These are phyloP conservation scores for Eucalyptus tenuipes DNA, from an alignment of 345 rosid genomes.

Conservation along the genomic window DNA sequence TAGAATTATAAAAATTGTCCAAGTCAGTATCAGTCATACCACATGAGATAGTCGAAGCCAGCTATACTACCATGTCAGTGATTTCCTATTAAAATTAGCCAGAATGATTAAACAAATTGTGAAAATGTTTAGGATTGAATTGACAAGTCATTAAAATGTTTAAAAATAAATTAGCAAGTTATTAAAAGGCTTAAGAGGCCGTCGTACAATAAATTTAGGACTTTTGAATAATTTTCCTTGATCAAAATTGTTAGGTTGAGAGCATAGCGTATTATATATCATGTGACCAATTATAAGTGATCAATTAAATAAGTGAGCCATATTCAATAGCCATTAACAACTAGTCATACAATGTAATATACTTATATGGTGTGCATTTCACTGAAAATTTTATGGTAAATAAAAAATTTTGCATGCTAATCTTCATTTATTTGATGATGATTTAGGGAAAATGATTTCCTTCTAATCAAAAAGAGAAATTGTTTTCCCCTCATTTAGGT, in stretches of 20 bases:
- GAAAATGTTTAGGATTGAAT: background rate
- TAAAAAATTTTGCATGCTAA: background rate
- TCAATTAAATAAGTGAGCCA: background rate
- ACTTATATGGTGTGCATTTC: background rate
- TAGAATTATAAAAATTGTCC: background rate
- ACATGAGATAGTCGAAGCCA: fast-evolving
- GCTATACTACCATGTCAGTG: background rate
- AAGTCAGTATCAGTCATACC: background rate
- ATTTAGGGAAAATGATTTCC: background rate
- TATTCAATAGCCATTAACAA: background rate
- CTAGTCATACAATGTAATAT: background rate
- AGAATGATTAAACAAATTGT: background rate
- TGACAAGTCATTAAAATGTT: background rate
- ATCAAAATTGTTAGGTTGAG: background rate
- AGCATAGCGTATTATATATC: background rate
- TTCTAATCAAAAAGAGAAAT: background rate
- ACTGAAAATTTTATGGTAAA: background rate
- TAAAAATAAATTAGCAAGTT: background rate
- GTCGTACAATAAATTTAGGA: background rate
- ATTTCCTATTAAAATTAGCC: background rate
- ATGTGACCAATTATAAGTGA: background rate
- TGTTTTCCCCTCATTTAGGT: background rate
- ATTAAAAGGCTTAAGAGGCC: background rate
- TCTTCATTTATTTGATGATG: background rate
- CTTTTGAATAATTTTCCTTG: background rate